Evolutionary conservation across 2,329 filamentous ascomycete species (phyloP).

Genomic region (Phymatotrichopsis omnivora): DNA sequence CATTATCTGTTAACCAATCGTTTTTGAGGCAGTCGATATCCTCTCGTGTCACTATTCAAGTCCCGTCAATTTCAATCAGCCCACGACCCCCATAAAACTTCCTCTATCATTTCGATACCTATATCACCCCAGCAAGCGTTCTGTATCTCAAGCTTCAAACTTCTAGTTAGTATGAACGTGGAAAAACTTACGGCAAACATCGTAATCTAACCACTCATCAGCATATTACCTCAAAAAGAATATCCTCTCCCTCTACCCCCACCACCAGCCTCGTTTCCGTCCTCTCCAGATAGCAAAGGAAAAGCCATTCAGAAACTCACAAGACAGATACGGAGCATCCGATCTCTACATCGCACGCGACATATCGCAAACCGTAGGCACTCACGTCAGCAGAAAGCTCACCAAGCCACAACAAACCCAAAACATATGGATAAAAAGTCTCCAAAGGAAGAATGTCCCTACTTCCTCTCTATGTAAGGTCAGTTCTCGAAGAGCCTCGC

Average conservation of each 20-base stretch:
- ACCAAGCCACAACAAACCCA: not conserved
- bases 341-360: slow-evolving; percentile 35
- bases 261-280: too few species aligned
- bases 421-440: not conserved
- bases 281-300: not conserved
- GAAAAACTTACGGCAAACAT: slow-evolving; percentile 48
- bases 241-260: too few species aligned
- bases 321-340: slow-evolving; percentile 60
- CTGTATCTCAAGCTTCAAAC: too few species aligned
- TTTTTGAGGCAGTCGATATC: slow-evolving; percentile 80
- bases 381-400: slow-evolving; percentile 21
- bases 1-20: slow-evolving; percentile 96
- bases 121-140: too few species aligned
- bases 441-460: slow-evolving; percentile 4
- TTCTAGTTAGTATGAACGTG: slow-evolving; percentile 33
- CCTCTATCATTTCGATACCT: too few species aligned
- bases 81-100: too few species aligned
- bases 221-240: too few species aligned
- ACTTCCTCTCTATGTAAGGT: slow-evolving; percentile 21
- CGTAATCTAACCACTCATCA: slow-evolving; percentile 44
- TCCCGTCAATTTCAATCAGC: slow-evolving; percentile 30
- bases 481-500: slow-evolving; percentile 23
- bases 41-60: slow-evolving; percentile 62
- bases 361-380: slow-evolving; percentile 10
- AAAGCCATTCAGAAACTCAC: slow-evolving; percentile 41